phyloP scores from a whole-genome alignment of 139 green algal species.

The Monoraphidium neglectum region DNA sequence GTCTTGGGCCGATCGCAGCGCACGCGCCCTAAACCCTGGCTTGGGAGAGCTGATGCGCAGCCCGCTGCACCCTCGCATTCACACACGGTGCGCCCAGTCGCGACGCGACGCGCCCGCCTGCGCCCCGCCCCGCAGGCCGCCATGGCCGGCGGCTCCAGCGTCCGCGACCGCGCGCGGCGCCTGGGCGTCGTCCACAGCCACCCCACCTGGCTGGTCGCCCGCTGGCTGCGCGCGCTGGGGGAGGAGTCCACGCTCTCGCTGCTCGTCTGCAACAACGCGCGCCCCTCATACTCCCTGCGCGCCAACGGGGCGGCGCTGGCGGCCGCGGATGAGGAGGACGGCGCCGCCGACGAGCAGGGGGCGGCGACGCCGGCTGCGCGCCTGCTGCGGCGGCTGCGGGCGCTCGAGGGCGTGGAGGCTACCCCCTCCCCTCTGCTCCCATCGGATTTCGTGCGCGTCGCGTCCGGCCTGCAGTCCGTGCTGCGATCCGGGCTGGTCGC shows the following conservation, averaged over 20 bases:
- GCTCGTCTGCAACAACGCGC: conserved; percentile 77
- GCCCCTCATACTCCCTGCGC: neutral
- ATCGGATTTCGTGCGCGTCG: conserved; percentile 70
- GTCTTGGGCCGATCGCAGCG: neutral
- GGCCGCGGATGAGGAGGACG: neutral
- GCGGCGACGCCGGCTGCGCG: neutral
- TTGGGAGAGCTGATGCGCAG: neutral
- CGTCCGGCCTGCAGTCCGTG: conserved; percentile 61
- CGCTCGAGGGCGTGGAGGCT: conserved; percentile 30
- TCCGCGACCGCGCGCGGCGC: neutral
- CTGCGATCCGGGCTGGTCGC: conserved; percentile 48
- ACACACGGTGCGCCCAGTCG: neutral
- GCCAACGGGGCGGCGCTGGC: neutral
- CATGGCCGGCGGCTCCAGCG: neutral
- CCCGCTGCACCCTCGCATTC: neutral
- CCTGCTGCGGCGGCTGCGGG: conserved; percentile 37
- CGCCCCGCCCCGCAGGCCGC: neutral
- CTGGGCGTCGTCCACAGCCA: conserved; percentile 51
- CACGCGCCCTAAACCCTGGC: neutral
- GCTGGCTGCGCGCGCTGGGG: conserved; percentile 73
- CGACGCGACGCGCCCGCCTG: neutral
- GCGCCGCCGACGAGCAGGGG: neutral
- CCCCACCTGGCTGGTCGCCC: conserved; percentile 78
- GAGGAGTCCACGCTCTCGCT: conserved; percentile 47
- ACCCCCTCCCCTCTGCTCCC: conserved; percentile 54